These are phyloP conservation scores for Ormosia emarginata DNA, from an alignment of 306 rosid species.

Conservation along the genomic window DNA sequence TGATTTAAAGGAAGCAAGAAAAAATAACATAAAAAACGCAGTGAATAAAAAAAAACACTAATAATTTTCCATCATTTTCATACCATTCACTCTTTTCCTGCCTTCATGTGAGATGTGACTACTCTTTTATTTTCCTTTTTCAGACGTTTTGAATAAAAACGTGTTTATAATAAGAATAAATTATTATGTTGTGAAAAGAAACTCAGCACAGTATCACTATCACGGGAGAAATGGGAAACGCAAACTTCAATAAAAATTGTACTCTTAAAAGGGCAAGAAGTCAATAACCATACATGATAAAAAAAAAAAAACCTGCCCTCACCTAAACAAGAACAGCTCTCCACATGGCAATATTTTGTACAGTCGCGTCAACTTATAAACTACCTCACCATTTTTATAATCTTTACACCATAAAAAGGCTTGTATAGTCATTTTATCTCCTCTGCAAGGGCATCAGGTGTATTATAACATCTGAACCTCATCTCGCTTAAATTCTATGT, in stretches of 20 bases:
- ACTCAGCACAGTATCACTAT: neutral
- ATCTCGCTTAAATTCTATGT: constrained; percentile 58
- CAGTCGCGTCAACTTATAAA: constrained; percentile 54
- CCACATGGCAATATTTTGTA: constrained; percentile 74
- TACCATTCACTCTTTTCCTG: too few relatives aligned
- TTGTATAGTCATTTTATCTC: constrained; percentile 60
- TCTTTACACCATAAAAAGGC: constrained; percentile 62
- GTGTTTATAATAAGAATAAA: too few relatives aligned
- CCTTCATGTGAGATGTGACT: too few relatives aligned
- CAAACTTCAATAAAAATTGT: constrained; percentile 21
- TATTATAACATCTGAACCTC: constrained; percentile 46
- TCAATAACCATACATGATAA: constrained; percentile 48
- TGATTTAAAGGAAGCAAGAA: too few relatives aligned
- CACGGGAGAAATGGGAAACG: neutral
- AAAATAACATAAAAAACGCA: too few relatives aligned
- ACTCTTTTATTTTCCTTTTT: too few relatives aligned
- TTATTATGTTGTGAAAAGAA: neutral
- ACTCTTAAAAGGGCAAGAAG: constrained; percentile 9
- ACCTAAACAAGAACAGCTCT: constrained; percentile 65
- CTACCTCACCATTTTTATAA: constrained; percentile 62
- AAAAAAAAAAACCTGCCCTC: constrained; percentile 38
- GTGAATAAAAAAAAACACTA: too few relatives aligned
- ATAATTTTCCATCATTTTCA: too few relatives aligned
- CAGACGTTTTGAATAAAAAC: too few relatives aligned
- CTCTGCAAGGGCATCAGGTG: constrained; percentile 57